These are phyloP conservation scores for Colletotrichum sp. DNA, from an alignment of 2,329 filamentous ascomycete genomes.

Conservation along the genomic window DNA sequence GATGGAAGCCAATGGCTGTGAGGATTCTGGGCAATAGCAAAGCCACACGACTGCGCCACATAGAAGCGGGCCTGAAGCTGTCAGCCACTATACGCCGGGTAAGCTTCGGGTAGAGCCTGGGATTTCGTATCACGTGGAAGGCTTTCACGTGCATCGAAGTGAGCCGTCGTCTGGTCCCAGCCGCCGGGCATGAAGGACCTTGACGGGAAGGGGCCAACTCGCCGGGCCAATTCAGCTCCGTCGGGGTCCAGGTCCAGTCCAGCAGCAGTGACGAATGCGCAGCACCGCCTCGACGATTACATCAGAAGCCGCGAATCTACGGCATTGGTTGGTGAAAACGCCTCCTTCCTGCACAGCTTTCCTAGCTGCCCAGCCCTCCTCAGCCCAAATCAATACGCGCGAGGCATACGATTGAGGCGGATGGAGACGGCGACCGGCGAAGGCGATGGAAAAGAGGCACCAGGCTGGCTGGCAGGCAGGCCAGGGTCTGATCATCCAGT, in stretches of 20 bases:
- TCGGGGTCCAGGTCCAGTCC: neutral
- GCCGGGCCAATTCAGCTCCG: slow-evolving; percentile 5
- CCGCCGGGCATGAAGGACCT: neutral
- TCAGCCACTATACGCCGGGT: neutral
- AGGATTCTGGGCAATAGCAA: neutral
- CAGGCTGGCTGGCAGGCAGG: neutral
- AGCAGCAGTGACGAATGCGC: neutral
- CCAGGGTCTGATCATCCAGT: neutral
- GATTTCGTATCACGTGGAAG: neutral
- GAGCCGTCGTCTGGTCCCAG: neutral
- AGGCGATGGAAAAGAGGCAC: neutral
- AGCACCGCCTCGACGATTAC: slow-evolving; percentile 17
- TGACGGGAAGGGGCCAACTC: neutral
- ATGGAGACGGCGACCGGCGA: neutral
- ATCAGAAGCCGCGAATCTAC: slow-evolving; percentile 16
- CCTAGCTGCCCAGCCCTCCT: neutral
- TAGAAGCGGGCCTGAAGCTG: rapidly evolving
- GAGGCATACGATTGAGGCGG: neutral
- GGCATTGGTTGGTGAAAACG: neutral
- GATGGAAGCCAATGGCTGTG: neutral
- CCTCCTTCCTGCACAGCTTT: neutral
- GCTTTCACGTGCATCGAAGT: neutral
- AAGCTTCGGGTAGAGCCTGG: neutral
- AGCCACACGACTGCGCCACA: neutral
- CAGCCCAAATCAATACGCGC: neutral